A percentile compares a stretch with the other conserved stretches of the same genome.
Evolutionary conservation across 2,329 filamentous ascomycete species (phyloP).

Genomic region (Beauveria brongniartii): DNA sequence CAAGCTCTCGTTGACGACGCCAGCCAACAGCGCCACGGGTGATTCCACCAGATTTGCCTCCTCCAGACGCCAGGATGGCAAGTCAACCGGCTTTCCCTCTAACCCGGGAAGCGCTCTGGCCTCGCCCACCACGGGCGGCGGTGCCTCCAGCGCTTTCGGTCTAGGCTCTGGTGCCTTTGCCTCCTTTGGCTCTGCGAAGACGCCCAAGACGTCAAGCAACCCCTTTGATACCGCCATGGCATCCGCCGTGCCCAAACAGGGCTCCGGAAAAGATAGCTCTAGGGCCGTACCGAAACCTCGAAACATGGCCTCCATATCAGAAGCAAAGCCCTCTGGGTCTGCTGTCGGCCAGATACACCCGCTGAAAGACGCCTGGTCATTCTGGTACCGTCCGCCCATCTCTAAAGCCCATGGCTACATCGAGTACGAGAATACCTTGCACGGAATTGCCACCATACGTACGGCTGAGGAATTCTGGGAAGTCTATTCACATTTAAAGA

Average conservation of each 20-base stretch:
- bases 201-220: slow-evolving; percentile 75
- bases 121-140: slow-evolving; percentile 57
- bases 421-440: slow-evolving; percentile 95
- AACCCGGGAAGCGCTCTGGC: slow-evolving; percentile 61
- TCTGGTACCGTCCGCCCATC: slow-evolving; percentile 95
- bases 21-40: slow-evolving; percentile 48
- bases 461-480: slow-evolving; percentile 88
- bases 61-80: slow-evolving; percentile 69
- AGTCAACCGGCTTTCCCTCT: slow-evolving; percentile 70
- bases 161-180: slow-evolving; percentile 93
- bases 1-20: slow-evolving; percentile 85
- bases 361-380: slow-evolving; percentile 83
- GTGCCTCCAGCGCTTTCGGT: slow-evolving; percentile 82
- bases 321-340: slow-evolving; percentile 27
- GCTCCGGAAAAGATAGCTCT: slow-evolving; percentile 23
- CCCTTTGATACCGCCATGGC: slow-evolving; percentile 69
- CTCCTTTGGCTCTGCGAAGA: slow-evolving; percentile 74
- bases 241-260: slow-evolving; percentile 26
- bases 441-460: slow-evolving; percentile 72
- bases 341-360: slow-evolving; percentile 38
- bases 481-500: slow-evolving; percentile 81
- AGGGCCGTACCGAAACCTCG: slow-evolving; percentile 23
- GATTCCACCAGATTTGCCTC: slow-evolving; percentile 53
- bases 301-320: slow-evolving; percentile 38
- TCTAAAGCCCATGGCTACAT: slow-evolving; percentile 81